Conservation (phyloP, 2,329 filamentous ascomycete species). For the Blastomyces silverae region DNA sequence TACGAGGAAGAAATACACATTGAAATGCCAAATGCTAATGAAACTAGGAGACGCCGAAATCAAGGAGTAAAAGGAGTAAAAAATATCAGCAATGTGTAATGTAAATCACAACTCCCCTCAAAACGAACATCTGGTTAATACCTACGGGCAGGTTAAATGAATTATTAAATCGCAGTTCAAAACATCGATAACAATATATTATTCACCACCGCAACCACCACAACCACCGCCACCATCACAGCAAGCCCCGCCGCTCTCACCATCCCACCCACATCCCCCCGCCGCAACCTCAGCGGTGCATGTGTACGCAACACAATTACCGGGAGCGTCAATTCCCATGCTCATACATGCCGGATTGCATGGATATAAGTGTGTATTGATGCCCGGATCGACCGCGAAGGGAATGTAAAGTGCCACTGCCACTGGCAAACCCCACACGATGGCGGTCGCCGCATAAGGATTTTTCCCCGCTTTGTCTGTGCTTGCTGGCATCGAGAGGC, state of each 20-base stretch:
- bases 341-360: slow-evolving; percentile 44
- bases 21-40: neutral
- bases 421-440: slow-evolving; percentile 43
- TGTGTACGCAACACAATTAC: slow-evolving; percentile 45
- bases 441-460: slow-evolving; percentile 23
- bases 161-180: neutral
- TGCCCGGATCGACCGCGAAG: slow-evolving; percentile 42
- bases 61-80: neutral
- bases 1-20: neutral
- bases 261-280: slow-evolving; percentile 34
- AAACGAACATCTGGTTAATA: neutral
- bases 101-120: neutral
- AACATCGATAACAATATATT: neutral
- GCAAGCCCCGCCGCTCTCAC: slow-evolving; percentile 26
- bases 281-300: slow-evolving; percentile 41
- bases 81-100: neutral
- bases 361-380: slow-evolving; percentile 40
- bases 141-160: neutral
- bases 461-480: neutral
- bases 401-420: slow-evolving; percentile 43
- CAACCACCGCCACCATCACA: slow-evolving; percentile 33
- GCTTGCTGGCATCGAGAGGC: neutral
- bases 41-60: neutral
- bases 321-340: slow-evolving; percentile 34
- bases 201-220: slow-evolving; percentile 36